Conservation (phyloP, 805 yeast genomes). For the Sporopachydermia quercuum region DNA sequence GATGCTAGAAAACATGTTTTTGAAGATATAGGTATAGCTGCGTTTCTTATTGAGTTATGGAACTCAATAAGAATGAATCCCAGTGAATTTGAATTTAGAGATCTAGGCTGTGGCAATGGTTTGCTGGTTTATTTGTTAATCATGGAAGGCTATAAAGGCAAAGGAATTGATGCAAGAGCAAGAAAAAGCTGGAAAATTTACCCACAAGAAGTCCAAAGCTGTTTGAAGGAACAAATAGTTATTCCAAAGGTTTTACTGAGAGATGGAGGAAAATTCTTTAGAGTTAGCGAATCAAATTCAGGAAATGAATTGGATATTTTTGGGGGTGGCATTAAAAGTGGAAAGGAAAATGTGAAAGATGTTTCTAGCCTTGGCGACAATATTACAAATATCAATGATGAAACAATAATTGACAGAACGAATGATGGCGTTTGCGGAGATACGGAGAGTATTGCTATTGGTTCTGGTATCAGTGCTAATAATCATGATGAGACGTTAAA, state of each 20-base stretch:
- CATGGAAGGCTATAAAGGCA: constrained; percentile 68
- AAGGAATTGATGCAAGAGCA: constrained; percentile 80
- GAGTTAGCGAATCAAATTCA: too few relatives aligned
- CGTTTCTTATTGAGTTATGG: constrained; percentile 86
- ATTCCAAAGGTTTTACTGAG: constrained; percentile 63
- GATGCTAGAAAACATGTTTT: constrained; percentile 93
- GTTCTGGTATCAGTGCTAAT: too few relatives aligned
- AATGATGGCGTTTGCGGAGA: too few relatives aligned
- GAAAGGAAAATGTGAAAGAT: too few relatives aligned
- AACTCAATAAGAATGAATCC: constrained; percentile 26
- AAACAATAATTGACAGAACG: too few relatives aligned
- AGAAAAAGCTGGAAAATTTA: constrained; percentile 79
- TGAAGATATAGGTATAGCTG: constrained; percentile 92
- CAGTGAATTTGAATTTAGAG: constrained; percentile 54
- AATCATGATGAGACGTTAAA: too few relatives aligned
- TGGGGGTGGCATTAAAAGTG: too few relatives aligned
- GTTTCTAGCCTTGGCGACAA: too few relatives aligned
- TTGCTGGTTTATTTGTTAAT: constrained; percentile 58
- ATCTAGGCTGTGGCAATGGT: constrained; percentile 94
- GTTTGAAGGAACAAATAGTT: constrained; percentile 60
- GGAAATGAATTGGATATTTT: too few relatives aligned
- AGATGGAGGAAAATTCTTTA: constrained; percentile 3
- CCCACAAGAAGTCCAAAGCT: constrained; percentile 44
- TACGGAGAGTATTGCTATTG: background rate
- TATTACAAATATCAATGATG: too few relatives aligned